Evolutionary conservation across 805 yeast species (phyloP).

Genomic region (Danielozyma ontarioensis): DNA sequence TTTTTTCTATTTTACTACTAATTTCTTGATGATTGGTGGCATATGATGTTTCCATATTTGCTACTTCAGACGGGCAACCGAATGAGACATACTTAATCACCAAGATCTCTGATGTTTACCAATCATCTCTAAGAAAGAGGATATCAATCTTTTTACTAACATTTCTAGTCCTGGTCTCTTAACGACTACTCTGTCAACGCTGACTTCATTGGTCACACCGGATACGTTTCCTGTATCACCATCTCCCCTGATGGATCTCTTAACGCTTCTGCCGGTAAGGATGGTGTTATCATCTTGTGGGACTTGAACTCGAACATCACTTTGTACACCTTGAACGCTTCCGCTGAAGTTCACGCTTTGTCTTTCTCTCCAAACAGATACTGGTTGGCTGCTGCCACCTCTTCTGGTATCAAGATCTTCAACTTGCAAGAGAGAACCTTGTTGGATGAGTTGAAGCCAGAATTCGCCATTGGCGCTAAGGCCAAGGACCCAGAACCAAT

Average conservation of each 20-base stretch:
- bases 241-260: constrained; percentile 99
- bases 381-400: constrained; percentile 99
- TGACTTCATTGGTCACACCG: constrained; percentile 99
- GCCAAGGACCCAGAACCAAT: constrained; percentile 98
- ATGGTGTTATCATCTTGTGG: constrained; percentile 98
- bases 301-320: constrained; percentile 81
- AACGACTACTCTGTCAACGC: constrained; percentile 79
- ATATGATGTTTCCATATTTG: constrained; percentile 90
- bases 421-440: constrained; percentile 91
- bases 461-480: constrained; percentile 80
- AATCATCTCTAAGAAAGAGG: not conserved
- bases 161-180: constrained; percentile 87
- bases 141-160: constrained; percentile 56
- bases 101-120: constrained; percentile 89
- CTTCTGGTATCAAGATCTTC: constrained; percentile 96
- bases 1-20: constrained; percentile 2
- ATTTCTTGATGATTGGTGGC: constrained; percentile 12
- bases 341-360: constrained; percentile 95
- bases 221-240: constrained; percentile 95
- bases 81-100: constrained; percentile 96
- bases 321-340: constrained; percentile 89
- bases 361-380: constrained; percentile 99
- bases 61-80: constrained; percentile 95
- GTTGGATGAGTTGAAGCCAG: constrained; percentile 98
- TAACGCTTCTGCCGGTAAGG: constrained; percentile 99